phyloP scores from a whole-genome alignment of 805 yeast species.

The Saccharomycopsis selenospora region DNA sequence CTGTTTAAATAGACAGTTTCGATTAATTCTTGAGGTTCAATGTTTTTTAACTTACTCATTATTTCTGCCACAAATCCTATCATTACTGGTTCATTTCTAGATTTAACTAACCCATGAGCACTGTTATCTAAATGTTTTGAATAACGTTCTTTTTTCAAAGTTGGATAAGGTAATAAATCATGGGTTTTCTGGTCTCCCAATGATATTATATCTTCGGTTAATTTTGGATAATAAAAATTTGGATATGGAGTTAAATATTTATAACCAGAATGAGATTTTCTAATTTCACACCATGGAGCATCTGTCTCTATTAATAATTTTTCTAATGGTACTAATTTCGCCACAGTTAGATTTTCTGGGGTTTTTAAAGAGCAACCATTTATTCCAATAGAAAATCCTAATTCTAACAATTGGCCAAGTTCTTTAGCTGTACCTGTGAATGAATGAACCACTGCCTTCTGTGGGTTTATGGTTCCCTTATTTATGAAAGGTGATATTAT shows the following conservation, averaged over 20 bases:
- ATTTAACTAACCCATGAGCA: slow-evolving; percentile 48
- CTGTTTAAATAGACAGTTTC: slow-evolving; percentile 48
- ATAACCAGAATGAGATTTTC: slow-evolving; percentile 74
- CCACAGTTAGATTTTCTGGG: slow-evolving; percentile 63
- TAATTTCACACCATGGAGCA: slow-evolving; percentile 97
- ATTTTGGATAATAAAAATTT: slow-evolving; percentile 45
- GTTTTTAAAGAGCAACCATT: slow-evolving; percentile 91
- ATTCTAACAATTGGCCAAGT: slow-evolving; percentile 43
- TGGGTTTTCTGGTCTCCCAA: slow-evolving; percentile 30
- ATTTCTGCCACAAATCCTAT: slow-evolving; percentile 75
- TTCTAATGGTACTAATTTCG: slow-evolving; percentile 58
- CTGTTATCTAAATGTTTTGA: slow-evolving; percentile 28
- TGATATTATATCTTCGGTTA: slow-evolving; percentile 10
- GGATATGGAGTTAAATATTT: slow-evolving; percentile 47
- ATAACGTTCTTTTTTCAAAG: slow-evolving; percentile 59
- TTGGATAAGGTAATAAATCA: slow-evolving; percentile 51
- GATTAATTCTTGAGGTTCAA: slow-evolving; percentile 38
- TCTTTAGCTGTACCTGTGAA: slow-evolving; percentile 80
- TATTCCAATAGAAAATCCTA: slow-evolving; percentile 68
- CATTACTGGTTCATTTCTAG: slow-evolving; percentile 89
- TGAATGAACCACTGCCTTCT: slow-evolving; percentile 86
- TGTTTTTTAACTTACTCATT: slow-evolving; percentile 42
- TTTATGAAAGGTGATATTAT: slow-evolving; percentile 57
- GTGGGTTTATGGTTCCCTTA: slow-evolving; percentile 27
- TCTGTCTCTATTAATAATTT: slow-evolving; percentile 83